phyloP scores from a whole-genome alignment of 2,329 filamentous ascomycete species.

The Trichoderma sp. region DNA sequence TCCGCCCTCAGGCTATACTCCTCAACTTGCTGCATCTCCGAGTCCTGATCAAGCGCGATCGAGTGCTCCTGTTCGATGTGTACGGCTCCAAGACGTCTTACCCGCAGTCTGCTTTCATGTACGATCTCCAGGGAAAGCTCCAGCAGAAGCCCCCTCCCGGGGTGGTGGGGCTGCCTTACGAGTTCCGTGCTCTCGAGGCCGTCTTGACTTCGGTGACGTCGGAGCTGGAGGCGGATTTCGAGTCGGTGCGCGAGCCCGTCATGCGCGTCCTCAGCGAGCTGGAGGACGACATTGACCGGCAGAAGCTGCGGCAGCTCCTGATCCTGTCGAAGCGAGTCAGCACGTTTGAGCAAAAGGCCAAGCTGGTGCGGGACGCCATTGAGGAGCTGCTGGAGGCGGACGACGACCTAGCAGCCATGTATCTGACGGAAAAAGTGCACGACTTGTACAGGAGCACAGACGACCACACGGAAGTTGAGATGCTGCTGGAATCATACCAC shows the following conservation, averaged over 20 bases:
- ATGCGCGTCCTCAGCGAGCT: constrained; percentile 85
- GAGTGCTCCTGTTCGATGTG: constrained; percentile 92
- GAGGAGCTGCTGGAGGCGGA: constrained; percentile 95
- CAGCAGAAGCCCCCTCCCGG: constrained; percentile 67
- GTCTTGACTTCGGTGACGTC: constrained; percentile 92
- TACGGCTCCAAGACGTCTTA: constrained; percentile 95
- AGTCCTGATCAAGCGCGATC: constrained; percentile 91
- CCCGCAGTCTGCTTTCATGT: constrained; percentile 96
- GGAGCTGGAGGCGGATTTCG: constrained; percentile 90
- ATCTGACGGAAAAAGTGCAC: constrained; percentile 82
- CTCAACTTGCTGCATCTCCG: constrained; percentile 96
- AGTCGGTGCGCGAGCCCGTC: constrained; percentile 89
- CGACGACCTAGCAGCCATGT: constrained; percentile 93
- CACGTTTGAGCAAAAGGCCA: constrained; percentile 96
- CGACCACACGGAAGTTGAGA: constrained; percentile 95
- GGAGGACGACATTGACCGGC: constrained; percentile 94
- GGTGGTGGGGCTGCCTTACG: constrained; percentile 78
- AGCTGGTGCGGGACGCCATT: constrained; percentile 89
- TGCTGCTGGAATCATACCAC: constrained; percentile 95
- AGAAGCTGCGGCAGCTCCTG: constrained; percentile 86
- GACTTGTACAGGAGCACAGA: constrained; percentile 74
- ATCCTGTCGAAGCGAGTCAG: constrained; percentile 94
- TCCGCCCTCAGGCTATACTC: constrained; percentile 88
- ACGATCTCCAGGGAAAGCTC: constrained; percentile 90
- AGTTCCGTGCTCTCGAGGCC: constrained; percentile 93